Conservation (phyloP, 441 rosid genomes). For the Euphorbia corollata region DNA sequence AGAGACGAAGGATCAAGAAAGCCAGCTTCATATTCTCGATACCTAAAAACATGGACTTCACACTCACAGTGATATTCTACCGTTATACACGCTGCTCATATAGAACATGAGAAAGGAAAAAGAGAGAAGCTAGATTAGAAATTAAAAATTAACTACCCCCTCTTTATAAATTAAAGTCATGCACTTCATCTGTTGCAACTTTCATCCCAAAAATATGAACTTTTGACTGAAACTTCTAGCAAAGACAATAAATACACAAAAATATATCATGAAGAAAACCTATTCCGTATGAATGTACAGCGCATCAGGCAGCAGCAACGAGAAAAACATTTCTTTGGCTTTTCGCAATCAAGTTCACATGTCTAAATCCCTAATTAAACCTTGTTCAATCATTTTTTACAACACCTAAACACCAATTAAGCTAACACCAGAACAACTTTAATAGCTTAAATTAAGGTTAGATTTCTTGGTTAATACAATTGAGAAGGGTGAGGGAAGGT, state of each 20-base stretch:
- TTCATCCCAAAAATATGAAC: conserved; percentile 22
- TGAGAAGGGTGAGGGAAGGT: background rate
- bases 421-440: background rate
- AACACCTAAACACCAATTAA: background rate
- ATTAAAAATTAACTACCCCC: background rate
- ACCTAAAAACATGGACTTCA: background rate
- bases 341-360: background rate
- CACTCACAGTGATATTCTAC: background rate
- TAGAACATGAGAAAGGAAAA: background rate
- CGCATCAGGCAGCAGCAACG: background rate
- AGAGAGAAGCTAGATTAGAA: background rate
- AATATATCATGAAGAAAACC: background rate
- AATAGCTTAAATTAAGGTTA: background rate
- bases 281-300: background rate
- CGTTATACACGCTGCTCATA: background rate
- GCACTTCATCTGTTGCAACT: conserved; percentile 12
- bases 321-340: background rate
- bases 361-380: conserved; percentile 11
- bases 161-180: conserved; percentile 1
- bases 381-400: conserved; percentile 9
- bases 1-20: background rate
- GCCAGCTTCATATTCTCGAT: background rate
- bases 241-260: background rate
- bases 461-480: background rate
- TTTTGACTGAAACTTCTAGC: background rate